Percentiles rank a stretch among this genome's conserved stretches.
Conservation (phyloP, 306 rosid species). For the Neltuma alba region DNA sequence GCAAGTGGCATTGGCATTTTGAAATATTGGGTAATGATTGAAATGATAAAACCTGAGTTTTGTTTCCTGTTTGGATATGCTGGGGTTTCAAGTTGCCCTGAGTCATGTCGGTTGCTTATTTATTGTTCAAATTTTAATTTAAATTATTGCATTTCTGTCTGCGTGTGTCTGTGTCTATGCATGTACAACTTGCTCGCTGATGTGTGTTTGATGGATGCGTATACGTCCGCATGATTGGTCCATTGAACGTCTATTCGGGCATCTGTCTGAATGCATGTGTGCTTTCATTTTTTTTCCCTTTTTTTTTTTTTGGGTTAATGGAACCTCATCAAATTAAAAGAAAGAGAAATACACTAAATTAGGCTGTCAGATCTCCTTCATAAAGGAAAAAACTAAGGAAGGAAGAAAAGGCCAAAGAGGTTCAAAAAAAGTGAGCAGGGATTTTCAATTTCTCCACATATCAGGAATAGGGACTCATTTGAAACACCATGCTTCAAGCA, state of each 20-base stretch:
- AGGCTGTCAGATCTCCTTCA: background rate
- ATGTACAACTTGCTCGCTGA: background rate
- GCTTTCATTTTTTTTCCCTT: background rate
- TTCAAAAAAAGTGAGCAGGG: background rate
- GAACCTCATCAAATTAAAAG: background rate
- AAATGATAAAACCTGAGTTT: slow-evolving; percentile 3
- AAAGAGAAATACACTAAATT: background rate
- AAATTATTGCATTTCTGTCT: background rate
- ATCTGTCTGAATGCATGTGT: background rate
- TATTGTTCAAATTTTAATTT: background rate
- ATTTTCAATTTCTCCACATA: background rate
- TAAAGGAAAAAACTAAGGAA: background rate
- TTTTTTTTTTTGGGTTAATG: background rate
- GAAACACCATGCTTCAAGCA: background rate
- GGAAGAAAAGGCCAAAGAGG: background rate
- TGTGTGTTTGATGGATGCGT: background rate
- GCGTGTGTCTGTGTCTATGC: background rate
- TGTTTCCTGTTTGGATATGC: slow-evolving; percentile 10
- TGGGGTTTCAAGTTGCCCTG: slow-evolving; percentile 15
- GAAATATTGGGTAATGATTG: slow-evolving; percentile 1
- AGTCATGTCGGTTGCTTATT: background rate
- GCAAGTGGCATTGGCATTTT: slow-evolving; percentile 13
- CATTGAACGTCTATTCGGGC: slow-evolving; percentile 3
- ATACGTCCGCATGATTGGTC: background rate
- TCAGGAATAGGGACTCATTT: background rate